Evolutionary conservation across 2,329 filamentous ascomycete species (phyloP), one percentile per base, ranked within the genome.

Genomic region (Exophiala aquamarina): DNA sequence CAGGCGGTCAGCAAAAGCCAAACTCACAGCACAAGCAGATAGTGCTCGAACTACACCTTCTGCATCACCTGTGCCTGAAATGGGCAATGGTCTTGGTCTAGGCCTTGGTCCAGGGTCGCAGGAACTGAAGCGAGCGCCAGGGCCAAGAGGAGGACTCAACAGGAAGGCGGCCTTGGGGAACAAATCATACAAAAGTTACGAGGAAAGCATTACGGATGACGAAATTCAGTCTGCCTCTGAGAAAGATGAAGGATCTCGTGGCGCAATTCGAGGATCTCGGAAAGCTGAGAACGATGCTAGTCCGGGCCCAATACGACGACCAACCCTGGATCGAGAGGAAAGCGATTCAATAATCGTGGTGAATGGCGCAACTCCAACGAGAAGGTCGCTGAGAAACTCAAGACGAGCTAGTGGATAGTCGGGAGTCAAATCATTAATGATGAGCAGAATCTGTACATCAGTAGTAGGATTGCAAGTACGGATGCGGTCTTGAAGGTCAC

Each of bases 331-430:
- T 20, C 37, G 18, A 19, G 40, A 52, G 35, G 49, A 41, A 11
- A 49, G 46, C 33, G 52, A 55, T 11, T 52, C 52, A 3, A 42
- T 48, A 9, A 39, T 51, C 20, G 45, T 52, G 14, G 26, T 47
- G 35, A 46, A 50, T 32, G 39, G 33, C 4, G 44, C 42, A 21
- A 42, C 52, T 14, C 49, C 45, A 17, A 48, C 31, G n/a, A 41
- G 52, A 41, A 44, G 52, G 23, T 55, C 52, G 23, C 7, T 47
- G 26, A 41, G 52, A 14, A 42, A 29, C 32, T n/a, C 38, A 17
- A 33, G 52, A 26, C 28, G 48, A 47, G 21, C 43, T 3, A 54
- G 50, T 37, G 43, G 31, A 13, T 54, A 37, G 18, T 26, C 11
- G 23, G 11, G 23, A n/a, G 23, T 11, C 6, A 11, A 11, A 11